Base-by-base conservation (phyloP, 2,329 filamentous ascomycete genomes). In the Penicillium sp. region DNA sequence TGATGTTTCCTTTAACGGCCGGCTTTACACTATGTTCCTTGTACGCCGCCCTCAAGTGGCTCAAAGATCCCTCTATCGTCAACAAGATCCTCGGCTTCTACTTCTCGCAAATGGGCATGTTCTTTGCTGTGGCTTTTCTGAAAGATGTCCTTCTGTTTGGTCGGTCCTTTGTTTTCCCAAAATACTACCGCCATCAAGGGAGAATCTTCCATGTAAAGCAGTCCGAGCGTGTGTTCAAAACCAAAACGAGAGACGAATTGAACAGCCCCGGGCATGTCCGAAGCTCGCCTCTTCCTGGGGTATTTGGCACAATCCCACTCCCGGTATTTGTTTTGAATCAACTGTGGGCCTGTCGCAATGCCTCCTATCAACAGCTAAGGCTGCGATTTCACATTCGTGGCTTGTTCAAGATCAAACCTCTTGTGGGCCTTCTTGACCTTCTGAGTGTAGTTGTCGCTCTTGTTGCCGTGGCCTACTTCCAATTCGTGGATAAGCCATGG, bases 11-110 rank as follows among this genome's bases (percentile, higher is more conserved):
- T 1, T 64, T 97, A 29, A 79, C 92, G 52, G 92, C 92, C 6
- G 90, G 86, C 2, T 67, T 79, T 9, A 85, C 88, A 1, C 83
- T 97, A 8, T 81, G 86, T 41, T 85, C 85, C 5, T 80, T 97
- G 12, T 97, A 97, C 77, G 87, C 92, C 65, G 79, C 96, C 56
- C 91, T 97, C 69, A 91, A 95, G 71, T 94, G 88, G 83, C 83
- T 97, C 53, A 81, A 93, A 61, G 90, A 96, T 67, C 87, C 92
- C 1, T 81, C 86, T 11, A 78, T 95, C 22, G 76, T 97, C 66
- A 97, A 93, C 77, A 89, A 88, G 73, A 83, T 95, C 37, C 77
- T 97, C 22, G 87, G 89, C 37, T 85, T 83, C 67, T 97, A 97
- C 77, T 92, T 96, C 75, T 89, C 89, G 3, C 73, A 85, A 55